Percentiles rank a stretch among this genome's conserved stretches.
Evolutionary conservation across 1,139 yeast genomes (phyloP).

Genomic region (Debaryomyces singareniensis): DNA sequence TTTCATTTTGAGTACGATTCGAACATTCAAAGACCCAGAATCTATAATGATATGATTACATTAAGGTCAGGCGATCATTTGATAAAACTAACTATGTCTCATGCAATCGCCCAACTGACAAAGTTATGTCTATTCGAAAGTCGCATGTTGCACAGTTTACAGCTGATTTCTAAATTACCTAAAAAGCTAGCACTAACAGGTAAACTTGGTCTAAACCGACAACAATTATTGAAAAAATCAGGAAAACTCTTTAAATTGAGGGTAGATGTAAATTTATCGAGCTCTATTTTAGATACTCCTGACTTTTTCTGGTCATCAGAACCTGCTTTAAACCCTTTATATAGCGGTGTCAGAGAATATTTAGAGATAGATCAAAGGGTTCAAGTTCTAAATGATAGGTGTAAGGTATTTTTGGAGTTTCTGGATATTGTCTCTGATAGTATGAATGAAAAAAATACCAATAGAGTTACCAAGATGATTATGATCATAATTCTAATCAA

Average conservation of each 20-base stretch:
- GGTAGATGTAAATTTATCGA: slow-evolving; percentile 87
- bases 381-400: slow-evolving; percentile 85
- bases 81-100: slow-evolving; percentile 87
- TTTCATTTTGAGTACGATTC: slow-evolving; percentile 88
- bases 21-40: slow-evolving; percentile 77
- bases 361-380: slow-evolving; percentile 92
- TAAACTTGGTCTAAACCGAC: slow-evolving; percentile 68
- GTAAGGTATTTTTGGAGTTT: slow-evolving; percentile 89
- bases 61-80: slow-evolving; percentile 86
- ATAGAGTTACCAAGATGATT: slow-evolving; percentile 86
- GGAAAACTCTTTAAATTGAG: slow-evolving; percentile 85
- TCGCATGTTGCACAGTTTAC: slow-evolving; percentile 77
- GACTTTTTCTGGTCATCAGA: slow-evolving; percentile 96
- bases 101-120: slow-evolving; percentile 95
- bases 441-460: slow-evolving; percentile 87
- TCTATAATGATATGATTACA: slow-evolving; percentile 91
- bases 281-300: slow-evolving; percentile 90
- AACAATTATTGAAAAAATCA: slow-evolving; percentile 76
- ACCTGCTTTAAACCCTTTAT: slow-evolving; percentile 90
- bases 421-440: slow-evolving; percentile 92
- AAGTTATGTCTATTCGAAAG: slow-evolving; percentile 88
- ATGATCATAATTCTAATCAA: slow-evolving; percentile 77
- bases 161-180: slow-evolving; percentile 82
- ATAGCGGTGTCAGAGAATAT: slow-evolving; percentile 84
- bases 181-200: slow-evolving; percentile 89